Evolutionary conservation across 2,329 filamentous ascomycete genomes (phyloP).

Genomic region (Fusarium sp.): DNA sequence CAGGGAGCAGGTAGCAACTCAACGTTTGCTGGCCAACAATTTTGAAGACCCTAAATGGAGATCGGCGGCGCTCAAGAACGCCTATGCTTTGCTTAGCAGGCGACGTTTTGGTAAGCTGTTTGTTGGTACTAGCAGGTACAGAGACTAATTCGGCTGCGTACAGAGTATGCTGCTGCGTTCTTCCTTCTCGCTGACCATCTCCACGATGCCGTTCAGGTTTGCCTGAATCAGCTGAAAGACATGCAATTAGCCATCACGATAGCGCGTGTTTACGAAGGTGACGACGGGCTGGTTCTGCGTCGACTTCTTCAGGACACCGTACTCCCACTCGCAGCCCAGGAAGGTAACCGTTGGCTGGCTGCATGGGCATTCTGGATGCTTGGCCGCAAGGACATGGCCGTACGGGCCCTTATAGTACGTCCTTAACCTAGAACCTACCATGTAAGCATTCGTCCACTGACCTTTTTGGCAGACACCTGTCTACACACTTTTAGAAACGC

Average conservation of each 20-base stretch:
- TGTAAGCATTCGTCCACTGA: constrained; percentile 5
- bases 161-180: constrained; percentile 94
- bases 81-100: constrained; percentile 93
- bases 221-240: constrained; percentile 88
- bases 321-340: constrained; percentile 79
- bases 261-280: constrained; percentile 88
- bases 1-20: constrained; percentile 84
- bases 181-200: constrained; percentile 91
- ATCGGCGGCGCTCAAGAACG: constrained; percentile 93
- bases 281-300: constrained; percentile 79
- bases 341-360: constrained; percentile 92
- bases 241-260: constrained; percentile 91
- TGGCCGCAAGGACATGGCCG: constrained; percentile 83
- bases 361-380: constrained; percentile 98
- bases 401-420: constrained; percentile 83
- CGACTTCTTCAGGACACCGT: constrained; percentile 84
- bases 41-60: constrained; percentile 90
- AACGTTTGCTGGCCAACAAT: constrained; percentile 86
- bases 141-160: constrained; percentile 55
- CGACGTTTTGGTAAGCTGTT: constrained; percentile 79
- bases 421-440: too few relatives aligned
- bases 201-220: constrained; percentile 86
- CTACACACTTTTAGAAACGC: constrained; percentile 77
- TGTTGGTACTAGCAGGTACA: neutral
- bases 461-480: constrained; percentile 74